Evolutionary conservation across 2,329 filamentous ascomycete genomes (phyloP), one percentile per base, ranked within the genome.

Genomic region (Sporothrix mexicana): DNA sequence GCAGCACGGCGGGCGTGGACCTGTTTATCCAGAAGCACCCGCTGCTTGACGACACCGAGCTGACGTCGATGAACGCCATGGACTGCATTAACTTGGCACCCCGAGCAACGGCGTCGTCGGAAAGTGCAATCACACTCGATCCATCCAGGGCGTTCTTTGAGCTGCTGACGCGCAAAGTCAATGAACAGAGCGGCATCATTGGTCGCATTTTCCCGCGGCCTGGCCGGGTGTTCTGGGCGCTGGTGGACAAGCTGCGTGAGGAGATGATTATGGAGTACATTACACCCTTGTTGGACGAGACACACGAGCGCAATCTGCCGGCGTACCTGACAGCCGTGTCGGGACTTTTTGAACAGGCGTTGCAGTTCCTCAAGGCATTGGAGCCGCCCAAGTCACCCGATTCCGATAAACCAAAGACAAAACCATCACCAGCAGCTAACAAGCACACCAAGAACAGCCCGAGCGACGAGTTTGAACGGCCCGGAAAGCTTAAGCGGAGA

Each of bases 11-110:
- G 15, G 93, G 90, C 10, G 86, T 97, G 66, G 94, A 98, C 70
- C 85, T 94, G 0, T 98, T 97, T 79, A 90, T 97, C 71, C 92
- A 95, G 72, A 95, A 96, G 77, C 94, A 98, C 79, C 92, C 93
- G 0, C 84, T 98, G 70, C 92, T 98, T 80, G 86, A 90, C 72
- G 91, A 94, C 73, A 90, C 88, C 73, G 89, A 92, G 62, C 85
- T 92, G 62, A 84, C 93, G 67, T 91, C 91, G 7, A 70, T 66
- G 69, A 93, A 91, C 76, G 88, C 94, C 9, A 87, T 92, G 78
- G 94, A 97, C 78, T 98, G 95, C 79, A 84, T 99, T 72, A 91
- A 93, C 77, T 87, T 88, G 71, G 88, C 87, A 4, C 83, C 86
- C 0, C 66, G 53, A 12, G 69, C 69, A 25, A 36, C 66, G 17